phyloP scores from a whole-genome alignment of 192 early-diverging fungal genomes.

The Ambispora gerdemannii region DNA sequence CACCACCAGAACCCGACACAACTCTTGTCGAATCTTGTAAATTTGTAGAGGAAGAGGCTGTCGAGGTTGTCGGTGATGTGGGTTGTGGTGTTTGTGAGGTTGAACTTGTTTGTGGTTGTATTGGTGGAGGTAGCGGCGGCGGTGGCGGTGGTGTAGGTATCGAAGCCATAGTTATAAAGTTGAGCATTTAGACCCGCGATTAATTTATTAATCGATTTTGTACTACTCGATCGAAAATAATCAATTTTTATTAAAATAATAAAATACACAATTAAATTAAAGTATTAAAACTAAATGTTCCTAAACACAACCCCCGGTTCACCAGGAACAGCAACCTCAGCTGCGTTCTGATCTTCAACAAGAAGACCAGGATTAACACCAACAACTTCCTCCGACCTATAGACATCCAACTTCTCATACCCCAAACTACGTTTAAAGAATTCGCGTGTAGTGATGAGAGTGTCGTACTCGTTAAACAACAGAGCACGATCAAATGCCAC shows the following conservation, averaged over 20 bases:
- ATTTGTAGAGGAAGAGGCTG: neutral
- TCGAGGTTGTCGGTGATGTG: neutral
- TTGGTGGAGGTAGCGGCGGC: slow-evolving; percentile 3
- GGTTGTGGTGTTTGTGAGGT: neutral
- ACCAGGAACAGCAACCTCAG: slow-evolving; percentile 56
- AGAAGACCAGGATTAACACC: no score
- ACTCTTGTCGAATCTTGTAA: neutral
- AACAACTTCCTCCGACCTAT: slow-evolving; percentile 44
- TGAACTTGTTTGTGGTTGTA: neutral
- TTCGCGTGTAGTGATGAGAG: slow-evolving; percentile 49
- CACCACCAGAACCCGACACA: neutral
- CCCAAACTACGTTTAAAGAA: slow-evolving; percentile 61
- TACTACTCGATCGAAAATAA: no score
- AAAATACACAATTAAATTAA: no score
- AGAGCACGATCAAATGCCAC: slow-evolving; percentile 79
- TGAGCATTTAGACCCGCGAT: no score
- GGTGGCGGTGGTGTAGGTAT: neutral
- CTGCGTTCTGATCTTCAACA: slow-evolving; percentile 45
- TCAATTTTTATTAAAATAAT: no score
- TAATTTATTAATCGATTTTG: no score
- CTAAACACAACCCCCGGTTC: slow-evolving; percentile 53
- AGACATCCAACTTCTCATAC: slow-evolving; percentile 50
- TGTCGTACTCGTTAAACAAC: slow-evolving; percentile 77
- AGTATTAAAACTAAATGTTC: slow-evolving; percentile 39
- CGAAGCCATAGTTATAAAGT: no score